Conservation (phyloP, 768 basidiomycete species). For the Lentinula sp. region DNA sequence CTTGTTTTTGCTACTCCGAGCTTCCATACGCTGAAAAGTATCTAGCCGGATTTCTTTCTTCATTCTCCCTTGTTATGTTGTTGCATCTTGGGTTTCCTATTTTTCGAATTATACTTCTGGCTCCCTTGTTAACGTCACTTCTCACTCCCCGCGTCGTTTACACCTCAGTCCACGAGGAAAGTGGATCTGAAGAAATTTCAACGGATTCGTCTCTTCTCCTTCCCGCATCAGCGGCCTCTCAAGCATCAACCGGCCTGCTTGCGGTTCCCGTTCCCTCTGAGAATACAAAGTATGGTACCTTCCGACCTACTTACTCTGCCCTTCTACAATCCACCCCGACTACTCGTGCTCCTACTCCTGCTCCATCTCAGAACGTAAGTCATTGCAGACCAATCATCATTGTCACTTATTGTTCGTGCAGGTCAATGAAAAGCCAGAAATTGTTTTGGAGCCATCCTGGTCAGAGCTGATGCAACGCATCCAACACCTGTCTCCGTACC, state of each 20-base stretch:
- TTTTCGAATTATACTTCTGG: slow-evolving; percentile 58
- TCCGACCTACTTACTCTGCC: slow-evolving; percentile 45
- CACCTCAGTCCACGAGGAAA: slow-evolving; percentile 39
- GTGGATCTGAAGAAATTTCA: slow-evolving; percentile 31
- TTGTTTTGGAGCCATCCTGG: slow-evolving; percentile 65
- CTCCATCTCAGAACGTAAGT: slow-evolving; percentile 25
- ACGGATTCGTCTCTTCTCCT: slow-evolving; percentile 51
- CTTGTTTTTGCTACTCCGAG: slow-evolving; percentile 2
- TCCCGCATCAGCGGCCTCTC: slow-evolving; percentile 29
- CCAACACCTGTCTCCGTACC: slow-evolving; percentile 63
- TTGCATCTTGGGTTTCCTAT: slow-evolving; percentile 53
- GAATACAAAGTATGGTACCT: slow-evolving; percentile 71
- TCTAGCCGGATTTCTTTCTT: slow-evolving; percentile 13
- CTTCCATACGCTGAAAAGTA: slow-evolving; percentile 11
- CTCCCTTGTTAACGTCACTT: slow-evolving; percentile 56
- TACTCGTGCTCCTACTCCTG: slow-evolving; percentile 47
- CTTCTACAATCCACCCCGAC: slow-evolving; percentile 47
- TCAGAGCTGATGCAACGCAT: slow-evolving; percentile 61
- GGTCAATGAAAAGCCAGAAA: slow-evolving; percentile 41
- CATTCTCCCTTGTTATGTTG: slow-evolving; percentile 12
- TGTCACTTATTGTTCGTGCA: slow-evolving; percentile 13
- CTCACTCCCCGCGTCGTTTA: slow-evolving; percentile 62
- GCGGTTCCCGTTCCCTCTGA: slow-evolving; percentile 33
- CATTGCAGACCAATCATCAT: neutral
- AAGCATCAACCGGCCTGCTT: slow-evolving; percentile 47